Evolutionary conservation across 75 land plant genomes (phyloP), one percentile per base, ranked within the genome.

Genomic region (Ceratopteris richardii): DNA sequence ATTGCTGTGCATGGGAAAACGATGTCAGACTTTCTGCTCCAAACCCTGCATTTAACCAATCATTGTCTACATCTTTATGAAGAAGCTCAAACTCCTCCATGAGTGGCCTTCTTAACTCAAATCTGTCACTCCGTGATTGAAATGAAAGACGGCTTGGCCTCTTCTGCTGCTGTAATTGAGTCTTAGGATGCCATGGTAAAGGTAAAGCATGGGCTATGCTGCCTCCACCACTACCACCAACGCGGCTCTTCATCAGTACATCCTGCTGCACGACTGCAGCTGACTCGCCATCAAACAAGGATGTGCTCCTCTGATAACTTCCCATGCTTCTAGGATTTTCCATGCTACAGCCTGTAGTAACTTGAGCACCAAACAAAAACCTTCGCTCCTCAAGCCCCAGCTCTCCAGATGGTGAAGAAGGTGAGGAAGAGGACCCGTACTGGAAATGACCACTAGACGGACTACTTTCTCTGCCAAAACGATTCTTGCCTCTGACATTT

Each of bases 51-150:
- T 28, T 52, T 23, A 52, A 28, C 54, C 54, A 52, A 12, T 52
- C 54, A 26, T 52, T 28, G 25, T 52, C 54, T 6, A 2, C 29
- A 3, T 26, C 28, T 22, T 12, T 52, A 2, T 11, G 54, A 12
- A 52, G 29, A 11, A 12, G 29, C 29, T 23, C 24, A 2, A 23
- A 2, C 54, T 52, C 54, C 29, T 23, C 28, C 16, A 52, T 18
- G 29, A 23, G 28, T 12, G 54, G 54, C 54, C 54, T 2, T 14
- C 54, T 52, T 12, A 52, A 26, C 54, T 52, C 54, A 26, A 52
- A 52, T 3, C 54, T 22, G 54, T 52, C 54, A 26, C 54, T 52
- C 2, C 27, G 29, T 11, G 54, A 52, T 26, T 52, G 54, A 3
- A 22, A 14, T 18, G 54, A 52, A 7, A 52, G 29, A 1, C 54